Base-by-base conservation (phyloP, 768 basidiomycete genomes). In the Phylloporus arenicola region DNA sequence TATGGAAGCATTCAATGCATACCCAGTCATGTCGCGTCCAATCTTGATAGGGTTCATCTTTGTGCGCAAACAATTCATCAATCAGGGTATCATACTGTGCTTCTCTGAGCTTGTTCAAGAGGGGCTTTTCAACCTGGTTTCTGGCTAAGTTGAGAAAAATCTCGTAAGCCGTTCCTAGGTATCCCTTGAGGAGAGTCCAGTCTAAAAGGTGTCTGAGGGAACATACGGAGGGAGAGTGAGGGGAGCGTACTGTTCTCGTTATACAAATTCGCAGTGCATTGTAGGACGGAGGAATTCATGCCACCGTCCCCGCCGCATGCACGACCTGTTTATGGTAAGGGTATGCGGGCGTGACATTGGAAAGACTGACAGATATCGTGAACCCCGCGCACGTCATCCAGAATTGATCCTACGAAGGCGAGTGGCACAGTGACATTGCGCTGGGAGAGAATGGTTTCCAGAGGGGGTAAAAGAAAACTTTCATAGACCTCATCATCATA, bases 11-110 rank as follows among this genome's bases (percentile, higher is more conserved):
- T 17, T 38, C 33, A 0, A 4, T 1, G 22, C 55, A 58, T 3
- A 50, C 25, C 55, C 55, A 58, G 20, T 53, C 46, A 6, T 45
- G 19, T 46, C 45, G 41, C 3, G 51, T 48, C 51, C 55, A 57
- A 6, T 41, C 35, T n/a, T 19, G 47, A 22, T 29, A 53, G 1
- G 43, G 9, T 19, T 57, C 57, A 24, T 40, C 11, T 20, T 31
- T 50, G 40, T 42, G 25, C 1, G 38, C n/a, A 12, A 53, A 57
- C 17, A 57, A 14, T 38, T 57, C 54, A 31, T 9, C 43, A 10
- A 57, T 45, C 12, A 57, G 41, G 1, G 17, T 27, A 12, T 43
- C 45, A 22, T 43, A 58, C n/a, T 43, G 17, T 6, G 48, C 43
- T 39, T 57, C 45, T 1, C 3, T 11, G 30, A 57, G 48, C 3